A percentile compares a stretch with the other conserved stretches of the same genome.
These are phyloP conservation scores for Pinus tabuliformis DNA, from an alignment of 75 land plant genomes.

Conservation along the genomic window DNA sequence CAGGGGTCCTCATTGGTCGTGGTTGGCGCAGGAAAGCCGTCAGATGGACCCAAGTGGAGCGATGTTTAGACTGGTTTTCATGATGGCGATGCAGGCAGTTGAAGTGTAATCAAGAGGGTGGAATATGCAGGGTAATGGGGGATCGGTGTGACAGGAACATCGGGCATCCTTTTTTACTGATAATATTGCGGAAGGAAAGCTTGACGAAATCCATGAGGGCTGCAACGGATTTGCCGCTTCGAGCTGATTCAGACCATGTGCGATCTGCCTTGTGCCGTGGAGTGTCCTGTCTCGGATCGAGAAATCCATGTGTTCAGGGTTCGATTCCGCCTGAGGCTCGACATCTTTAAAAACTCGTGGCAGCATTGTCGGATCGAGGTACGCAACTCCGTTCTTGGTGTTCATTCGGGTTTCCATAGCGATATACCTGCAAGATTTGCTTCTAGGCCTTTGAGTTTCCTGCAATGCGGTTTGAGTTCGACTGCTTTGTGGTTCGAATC, in stretches of 20 bases:
- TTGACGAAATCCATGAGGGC: neutral
- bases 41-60: neutral
- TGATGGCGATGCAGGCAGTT: slow-evolving; percentile 3
- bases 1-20: neutral
- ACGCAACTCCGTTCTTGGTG: neutral
- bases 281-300: neutral
- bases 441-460: neutral
- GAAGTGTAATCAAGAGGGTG: neutral
- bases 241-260: neutral
- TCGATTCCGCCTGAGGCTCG: neutral
- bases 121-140: neutral
- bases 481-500: neutral
- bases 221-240: neutral
- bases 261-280: neutral
- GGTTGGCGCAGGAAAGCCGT: neutral
- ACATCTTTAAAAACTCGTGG: neutral
- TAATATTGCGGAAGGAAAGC: neutral
- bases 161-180: neutral
- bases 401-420: neutral
- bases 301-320: neutral
- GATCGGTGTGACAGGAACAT: neutral
- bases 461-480: neutral
- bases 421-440: neutral
- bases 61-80: slow-evolving; percentile 3
- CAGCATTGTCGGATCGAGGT: neutral